A percentile compares a stretch with the other conserved stretches of the same genome.
These are phyloP conservation scores for Melampsora larici-populina DNA, from an alignment of 1,284 basidiomycete genomes.

Conservation along the genomic window DNA sequence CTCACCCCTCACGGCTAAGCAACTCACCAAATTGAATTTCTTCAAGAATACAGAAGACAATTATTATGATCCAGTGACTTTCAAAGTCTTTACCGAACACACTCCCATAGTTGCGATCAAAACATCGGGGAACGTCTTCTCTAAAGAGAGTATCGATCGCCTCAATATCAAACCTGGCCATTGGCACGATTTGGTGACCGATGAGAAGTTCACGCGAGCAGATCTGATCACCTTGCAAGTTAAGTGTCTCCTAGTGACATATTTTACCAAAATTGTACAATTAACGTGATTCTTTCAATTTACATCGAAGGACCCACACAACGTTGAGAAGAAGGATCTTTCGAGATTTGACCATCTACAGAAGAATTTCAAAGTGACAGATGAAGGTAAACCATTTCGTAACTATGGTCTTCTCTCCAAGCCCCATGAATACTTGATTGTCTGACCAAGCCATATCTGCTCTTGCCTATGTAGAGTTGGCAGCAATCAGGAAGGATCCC, in stretches of 20 bases:
- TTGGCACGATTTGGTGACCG: conserved; percentile 77
- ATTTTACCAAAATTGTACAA: conserved; percentile 21
- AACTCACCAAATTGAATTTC: conserved; percentile 86
- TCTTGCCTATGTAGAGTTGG: conserved; percentile 46
- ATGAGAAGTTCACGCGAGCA: conserved; percentile 74
- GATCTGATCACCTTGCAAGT: conserved; percentile 92
- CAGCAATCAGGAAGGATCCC: conserved; percentile 47
- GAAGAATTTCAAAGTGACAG: conserved; percentile 48
- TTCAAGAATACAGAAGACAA: conserved; percentile 56
- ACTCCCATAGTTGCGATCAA: conserved; percentile 55
- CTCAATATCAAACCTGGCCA: conserved; percentile 66
- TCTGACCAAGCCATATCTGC: background rate
- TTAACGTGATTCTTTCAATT: conserved; percentile 5
- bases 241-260: conserved; percentile 59
- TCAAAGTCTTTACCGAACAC: conserved; percentile 60
- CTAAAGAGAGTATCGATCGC: conserved; percentile 66
- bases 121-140: conserved; percentile 74
- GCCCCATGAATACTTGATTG: background rate
- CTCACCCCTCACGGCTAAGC: conserved; percentile 68
- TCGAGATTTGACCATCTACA: conserved; percentile 53
- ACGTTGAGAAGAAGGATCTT: conserved; percentile 50
- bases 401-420: background rate
- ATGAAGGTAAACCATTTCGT: conserved; percentile 24
- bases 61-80: conserved; percentile 56
- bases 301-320: conserved; percentile 54